Conservation (phyloP, 371 early-diverging fungal genomes). For the Mucor velutinosus region DNA sequence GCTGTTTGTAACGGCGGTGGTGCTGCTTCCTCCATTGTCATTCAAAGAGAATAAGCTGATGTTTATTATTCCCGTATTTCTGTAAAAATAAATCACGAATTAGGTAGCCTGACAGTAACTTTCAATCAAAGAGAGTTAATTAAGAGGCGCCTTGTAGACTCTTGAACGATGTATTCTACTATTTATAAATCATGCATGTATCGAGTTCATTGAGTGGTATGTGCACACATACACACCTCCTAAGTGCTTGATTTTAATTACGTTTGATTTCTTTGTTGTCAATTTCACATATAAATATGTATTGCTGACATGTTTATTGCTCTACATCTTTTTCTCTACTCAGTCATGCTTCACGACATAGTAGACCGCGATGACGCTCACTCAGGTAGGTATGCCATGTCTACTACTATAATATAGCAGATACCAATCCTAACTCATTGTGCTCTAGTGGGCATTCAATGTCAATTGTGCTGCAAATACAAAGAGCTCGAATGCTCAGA, state of each 20-base stretch:
- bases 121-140: background rate
- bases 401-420: background rate
- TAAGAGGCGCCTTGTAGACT: background rate
- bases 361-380: background rate
- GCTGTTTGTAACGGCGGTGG: constrained; percentile 95
- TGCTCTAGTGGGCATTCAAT: background rate
- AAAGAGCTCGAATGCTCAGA: background rate
- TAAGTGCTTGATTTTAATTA: background rate
- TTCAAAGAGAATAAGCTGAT: constrained; percentile 64
- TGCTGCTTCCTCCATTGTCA: constrained; percentile 84
- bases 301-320: background rate
- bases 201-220: background rate
- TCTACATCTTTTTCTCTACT: background rate
- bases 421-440: background rate
- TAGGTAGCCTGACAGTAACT: background rate
- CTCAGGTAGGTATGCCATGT: background rate
- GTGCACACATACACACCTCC: background rate
- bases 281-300: background rate
- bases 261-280: background rate
- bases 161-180: background rate
- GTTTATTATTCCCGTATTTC: background rate
- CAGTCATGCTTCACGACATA: background rate
- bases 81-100: background rate
- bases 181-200: background rate
- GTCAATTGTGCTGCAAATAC: background rate